Base-by-base conservation (phyloP, 148 eudicot genomes). In the Camellia lanceoleosa region DNA sequence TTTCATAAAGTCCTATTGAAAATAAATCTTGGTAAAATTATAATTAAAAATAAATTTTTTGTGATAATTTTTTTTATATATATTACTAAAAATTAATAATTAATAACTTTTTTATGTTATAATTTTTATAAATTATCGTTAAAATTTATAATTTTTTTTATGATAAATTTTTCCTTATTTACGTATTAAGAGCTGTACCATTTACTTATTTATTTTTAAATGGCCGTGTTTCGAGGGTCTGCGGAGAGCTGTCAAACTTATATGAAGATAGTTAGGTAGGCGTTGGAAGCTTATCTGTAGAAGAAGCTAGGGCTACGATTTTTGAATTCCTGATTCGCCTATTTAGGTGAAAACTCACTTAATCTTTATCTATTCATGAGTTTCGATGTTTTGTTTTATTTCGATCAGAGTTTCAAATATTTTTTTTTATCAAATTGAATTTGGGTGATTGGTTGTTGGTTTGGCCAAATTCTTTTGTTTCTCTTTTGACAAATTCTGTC, bases 191-290 rank as follows among this genome's bases (percentile, higher is more conserved):
- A 19, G 4, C 78, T 18, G 7, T 38, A 2, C 51, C 78, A 63
- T 64, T 70, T 63, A 76, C 64, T 63, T 47, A 46, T 76, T 56
- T 20, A 51, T 19, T 16, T 76, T 63, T 63, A 14, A 59, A 47
- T 16, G 13, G 58, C 56, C 10, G 79, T 63, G 7, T 64, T 76
- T 14, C 79, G 58, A 46, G 79, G 69, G 62, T 61, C 14, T 16
- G 19, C 23, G 10, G 43, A 10, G 2, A 0, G 38, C 10, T 63
- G 70, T 49, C 43, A 11, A 60, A 30, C 55, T 43, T 76, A 13
- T 63, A 5, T 19, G 12, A 46, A 19, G 42, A 12, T 20, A 62
- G n/a, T 63, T 20, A 0, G 70, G 79, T 63, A 70, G 59, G 79
- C 64, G 69, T 63, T 47, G 79, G 69, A 63, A 46, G 20, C 55